Percentiles rank a stretch among this genome's conserved stretches.
Conservation (phyloP, 106 monocot species). For the Acorus calamus region DNA sequence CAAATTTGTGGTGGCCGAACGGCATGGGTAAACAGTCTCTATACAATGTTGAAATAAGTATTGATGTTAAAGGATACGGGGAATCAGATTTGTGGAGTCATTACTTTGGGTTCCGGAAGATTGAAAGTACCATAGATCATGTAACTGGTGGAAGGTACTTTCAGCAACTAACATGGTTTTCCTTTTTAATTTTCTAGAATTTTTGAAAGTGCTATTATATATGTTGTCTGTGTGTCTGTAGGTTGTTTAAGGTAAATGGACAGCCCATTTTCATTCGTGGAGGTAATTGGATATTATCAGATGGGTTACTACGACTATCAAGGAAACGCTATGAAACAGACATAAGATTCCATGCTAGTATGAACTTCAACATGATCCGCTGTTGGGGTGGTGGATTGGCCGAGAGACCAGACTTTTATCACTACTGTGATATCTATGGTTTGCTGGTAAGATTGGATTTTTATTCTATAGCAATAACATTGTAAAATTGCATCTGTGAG, state of each 20-base stretch:
- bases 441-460: slow-evolving; percentile 54
- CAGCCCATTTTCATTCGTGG: slow-evolving; percentile 82
- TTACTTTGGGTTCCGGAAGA: slow-evolving; percentile 87
- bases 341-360: slow-evolving; percentile 92
- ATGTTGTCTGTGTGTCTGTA: slow-evolving; percentile 6
- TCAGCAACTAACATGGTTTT: not conserved
- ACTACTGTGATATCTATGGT: slow-evolving; percentile 92
- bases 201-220: not conserved
- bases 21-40: slow-evolving; percentile 90
- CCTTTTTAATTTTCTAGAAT: not conserved
- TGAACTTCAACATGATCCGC: slow-evolving; percentile 99
- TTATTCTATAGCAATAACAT: not conserved
- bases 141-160: slow-evolving; percentile 89
- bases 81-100: slow-evolving; percentile 89
- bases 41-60: slow-evolving; percentile 70
- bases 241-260: slow-evolving; percentile 93
- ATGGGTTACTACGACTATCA: slow-evolving; percentile 82
- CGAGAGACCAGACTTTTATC: slow-evolving; percentile 96
- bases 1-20: slow-evolving; percentile 98
- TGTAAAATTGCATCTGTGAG: no score
- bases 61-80: slow-evolving; percentile 86
- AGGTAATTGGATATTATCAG: slow-evolving; percentile 96
- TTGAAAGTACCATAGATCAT: slow-evolving; percentile 70
- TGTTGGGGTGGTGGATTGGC: slow-evolving; percentile 99
- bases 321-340: slow-evolving; percentile 72